Base-by-base conservation (phyloP, 352 stramenopile species). In the Albugo candida region DNA sequence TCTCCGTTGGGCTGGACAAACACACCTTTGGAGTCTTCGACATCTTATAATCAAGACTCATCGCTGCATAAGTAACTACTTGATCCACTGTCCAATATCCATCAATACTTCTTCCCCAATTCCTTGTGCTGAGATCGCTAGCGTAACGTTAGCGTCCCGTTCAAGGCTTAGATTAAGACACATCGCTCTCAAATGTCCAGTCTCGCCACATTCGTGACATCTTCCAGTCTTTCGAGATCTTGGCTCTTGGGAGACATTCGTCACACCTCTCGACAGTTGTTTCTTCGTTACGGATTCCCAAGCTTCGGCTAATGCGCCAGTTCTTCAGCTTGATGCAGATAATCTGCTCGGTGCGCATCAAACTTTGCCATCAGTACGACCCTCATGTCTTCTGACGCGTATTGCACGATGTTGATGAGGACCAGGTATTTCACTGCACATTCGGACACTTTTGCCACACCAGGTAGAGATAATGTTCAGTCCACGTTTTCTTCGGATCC, bases 361-460 rank as follows among this genome's bases (percentile, higher is more conserved):
- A 48, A 16, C 48, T 48, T 48, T 2, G 53, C 48, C 36, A 52
- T 45, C 41, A 55, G 38, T 1, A 56, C 43, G 2, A 38, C 50
- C 13, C 43, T 27, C 41, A 58, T 16, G 14, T 59, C 41, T 12
- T 38, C 36, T 2, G 48, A 59, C 19, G 43, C 53, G 48, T 52
- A 41, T 46, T 51, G 46, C 19, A 57, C 46, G 10, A 59, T 49
- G 27, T 55, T 59, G 41, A 54, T 47, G 14, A 59, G 16, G 1
- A 59, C 48, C 13, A 54, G 3, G 24, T 31, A 27, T 11, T 54
- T 8, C 38, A 8, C 38, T 10, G 38, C 17, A 24, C 38, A 3
- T 43, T 8, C 38, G 3, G 20, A 19, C 3, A 43, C 17, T 43
- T 43, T 8, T 8, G 17, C 38, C 17, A 43, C 14, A 41, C 36